phyloP scores from a whole-genome alignment of 352 stramenopile species.

The Poterioochromonas sp. region DNA sequence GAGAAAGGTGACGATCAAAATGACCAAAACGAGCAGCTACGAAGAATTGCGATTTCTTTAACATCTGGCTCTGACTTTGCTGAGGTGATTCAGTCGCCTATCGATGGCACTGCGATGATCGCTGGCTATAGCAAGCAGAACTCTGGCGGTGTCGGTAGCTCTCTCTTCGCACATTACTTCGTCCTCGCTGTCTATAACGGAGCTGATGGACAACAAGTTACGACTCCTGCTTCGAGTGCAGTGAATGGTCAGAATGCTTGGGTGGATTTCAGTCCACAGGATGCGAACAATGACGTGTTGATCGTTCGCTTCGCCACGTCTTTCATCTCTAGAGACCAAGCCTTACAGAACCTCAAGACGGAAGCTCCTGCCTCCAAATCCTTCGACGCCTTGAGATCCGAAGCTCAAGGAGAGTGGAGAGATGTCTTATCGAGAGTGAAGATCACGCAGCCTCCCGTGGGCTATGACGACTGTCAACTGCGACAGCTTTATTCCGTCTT shows the following conservation, averaged over 20 bases:
- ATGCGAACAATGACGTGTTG: constrained; percentile 3
- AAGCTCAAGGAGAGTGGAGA: constrained; percentile 26
- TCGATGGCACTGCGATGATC: constrained; percentile 8
- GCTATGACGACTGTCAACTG: background rate
- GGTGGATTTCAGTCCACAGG: background rate
- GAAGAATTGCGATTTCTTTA: constrained; percentile 18
- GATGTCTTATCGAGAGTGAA: constrained; percentile 19
- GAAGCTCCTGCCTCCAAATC: background rate
- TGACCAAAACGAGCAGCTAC: background rate
- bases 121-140: background rate
- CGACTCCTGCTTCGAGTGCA: background rate
- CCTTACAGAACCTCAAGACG: constrained; percentile 18
- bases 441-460: background rate
- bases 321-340: constrained; percentile 34
- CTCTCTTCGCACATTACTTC: constrained; percentile 7
- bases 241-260: background rate
- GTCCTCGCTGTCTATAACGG: constrained; percentile 10
- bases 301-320: constrained; percentile 20
- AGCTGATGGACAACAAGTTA: background rate
- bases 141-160: background rate
- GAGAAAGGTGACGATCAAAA: background rate
- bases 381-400: constrained; percentile 19
- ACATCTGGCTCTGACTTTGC: background rate
- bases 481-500: constrained; percentile 28
- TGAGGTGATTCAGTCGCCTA: background rate